Conservation (phyloP, 352 stramenopile species). For the Pythium pyrilobum region DNA sequence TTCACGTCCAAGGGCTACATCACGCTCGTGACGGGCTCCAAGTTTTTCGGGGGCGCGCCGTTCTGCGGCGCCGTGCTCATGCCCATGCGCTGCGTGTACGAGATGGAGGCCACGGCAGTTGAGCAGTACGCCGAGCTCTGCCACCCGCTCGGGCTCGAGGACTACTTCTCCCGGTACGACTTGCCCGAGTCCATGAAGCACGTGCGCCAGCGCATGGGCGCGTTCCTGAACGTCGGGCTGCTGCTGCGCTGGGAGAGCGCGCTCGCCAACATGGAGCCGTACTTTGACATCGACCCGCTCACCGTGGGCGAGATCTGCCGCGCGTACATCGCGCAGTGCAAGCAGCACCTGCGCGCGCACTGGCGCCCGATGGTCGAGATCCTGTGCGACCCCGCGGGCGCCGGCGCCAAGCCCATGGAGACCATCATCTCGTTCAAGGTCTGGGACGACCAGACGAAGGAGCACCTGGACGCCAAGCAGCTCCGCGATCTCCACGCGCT, state of each 20-base stretch:
- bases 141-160: constrained; percentile 60
- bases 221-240: constrained; percentile 70
- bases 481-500: constrained; percentile 67
- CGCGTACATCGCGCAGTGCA: constrained; percentile 55
- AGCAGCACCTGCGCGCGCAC: constrained; percentile 32
- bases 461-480: constrained; percentile 37
- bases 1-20: constrained; percentile 64
- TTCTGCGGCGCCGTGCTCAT: constrained; percentile 86
- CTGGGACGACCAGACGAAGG: constrained; percentile 26
- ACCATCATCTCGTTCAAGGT: constrained; percentile 83
- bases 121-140: constrained; percentile 55
- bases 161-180: constrained; percentile 85
- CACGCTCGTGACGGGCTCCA: constrained; percentile 79
- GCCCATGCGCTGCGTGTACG: constrained; percentile 65
- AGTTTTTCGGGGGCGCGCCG: constrained; percentile 83
- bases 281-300: constrained; percentile 42
- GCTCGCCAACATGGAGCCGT: constrained; percentile 77
- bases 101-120: constrained; percentile 68
- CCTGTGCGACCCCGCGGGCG: constrained; percentile 21
- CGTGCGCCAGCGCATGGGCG: constrained; percentile 42
- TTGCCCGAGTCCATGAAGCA: constrained; percentile 63
- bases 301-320: constrained; percentile 44
- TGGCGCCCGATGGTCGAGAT: constrained; percentile 48
- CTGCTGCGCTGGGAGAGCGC: constrained; percentile 79
- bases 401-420: constrained; percentile 36